Percentiles rank a stretch among this genome's conserved stretches.
Conservation (phyloP, 331 rosid genomes). For the Prunus yedoensis region DNA sequence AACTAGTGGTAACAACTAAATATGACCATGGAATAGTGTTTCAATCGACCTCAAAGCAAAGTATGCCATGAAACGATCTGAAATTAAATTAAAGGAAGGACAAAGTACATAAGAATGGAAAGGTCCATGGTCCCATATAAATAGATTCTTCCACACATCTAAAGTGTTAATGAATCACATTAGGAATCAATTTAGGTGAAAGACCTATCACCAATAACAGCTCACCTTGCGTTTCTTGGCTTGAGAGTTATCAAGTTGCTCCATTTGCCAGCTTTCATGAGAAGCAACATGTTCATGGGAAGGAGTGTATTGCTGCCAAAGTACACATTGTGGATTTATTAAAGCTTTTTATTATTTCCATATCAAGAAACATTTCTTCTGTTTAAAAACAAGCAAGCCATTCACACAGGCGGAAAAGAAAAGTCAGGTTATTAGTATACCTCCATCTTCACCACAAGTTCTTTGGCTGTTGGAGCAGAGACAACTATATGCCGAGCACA, state of each 20-base stretch:
- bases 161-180: constrained; percentile 57
- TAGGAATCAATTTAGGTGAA: constrained; percentile 36
- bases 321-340: neutral
- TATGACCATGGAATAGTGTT: constrained; percentile 40
- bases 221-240: constrained; percentile 53
- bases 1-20: constrained; percentile 43
- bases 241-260: constrained; percentile 57
- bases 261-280: constrained; percentile 85
- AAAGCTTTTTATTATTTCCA: neutral
- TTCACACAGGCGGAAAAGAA: constrained; percentile 8
- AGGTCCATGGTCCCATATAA: constrained; percentile 43
- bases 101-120: constrained; percentile 39
- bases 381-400: neutral
- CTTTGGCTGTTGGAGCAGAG: constrained; percentile 86
- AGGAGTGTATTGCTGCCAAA: constrained; percentile 76
- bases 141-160: constrained; percentile 44
- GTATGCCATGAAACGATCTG: constrained; percentile 33
- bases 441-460: constrained; percentile 84
- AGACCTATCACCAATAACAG: constrained; percentile 31
- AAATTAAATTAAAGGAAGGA: constrained; percentile 42
- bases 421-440: constrained; percentile 30
- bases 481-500: constrained; percentile 73
- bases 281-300: constrained; percentile 64
- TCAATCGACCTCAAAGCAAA: constrained; percentile 34
- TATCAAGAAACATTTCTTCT: neutral